Evolutionary conservation across 2,329 filamentous ascomycete genomes (phyloP).

Genomic region (Microdochium nivale): DNA sequence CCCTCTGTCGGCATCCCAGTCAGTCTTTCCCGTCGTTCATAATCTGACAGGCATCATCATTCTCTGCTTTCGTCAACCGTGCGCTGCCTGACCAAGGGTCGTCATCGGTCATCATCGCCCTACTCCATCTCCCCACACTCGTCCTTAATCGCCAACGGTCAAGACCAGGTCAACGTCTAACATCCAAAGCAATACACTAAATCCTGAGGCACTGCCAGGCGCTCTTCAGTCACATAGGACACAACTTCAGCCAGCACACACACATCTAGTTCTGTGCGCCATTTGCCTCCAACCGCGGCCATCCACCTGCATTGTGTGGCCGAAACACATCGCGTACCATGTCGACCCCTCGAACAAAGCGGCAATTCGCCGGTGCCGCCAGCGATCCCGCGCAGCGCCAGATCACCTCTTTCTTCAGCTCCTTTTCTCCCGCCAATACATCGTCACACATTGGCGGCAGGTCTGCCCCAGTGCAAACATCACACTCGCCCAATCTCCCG

Average conservation of each 20-base stretch:
- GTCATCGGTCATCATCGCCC: constrained; percentile 4
- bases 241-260: too few species aligned
- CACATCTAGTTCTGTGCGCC: background rate
- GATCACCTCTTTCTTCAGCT: constrained; percentile 55
- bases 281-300: background rate
- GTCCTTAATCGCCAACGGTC: background rate
- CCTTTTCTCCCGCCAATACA: constrained; percentile 14
- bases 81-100: background rate
- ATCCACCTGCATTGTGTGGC: background rate
- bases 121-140: background rate
- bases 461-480: constrained; percentile 7
- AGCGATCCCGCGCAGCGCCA: constrained; percentile 51
- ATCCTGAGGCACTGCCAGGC: too few species aligned
- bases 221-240: too few species aligned
- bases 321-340: constrained; percentile 22
- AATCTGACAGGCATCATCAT: background rate
- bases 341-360: constrained; percentile 49
- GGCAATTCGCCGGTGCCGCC: constrained; percentile 50
- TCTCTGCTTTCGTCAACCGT: background rate
- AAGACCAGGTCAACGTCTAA: background rate
- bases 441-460: background rate
- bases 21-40: background rate
- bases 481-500: constrained; percentile 45
- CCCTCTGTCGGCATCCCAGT: background rate
- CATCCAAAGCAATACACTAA: background rate